Conservation (phyloP, 208 protist genomes). For the Leishmania gerbilli region DNA sequence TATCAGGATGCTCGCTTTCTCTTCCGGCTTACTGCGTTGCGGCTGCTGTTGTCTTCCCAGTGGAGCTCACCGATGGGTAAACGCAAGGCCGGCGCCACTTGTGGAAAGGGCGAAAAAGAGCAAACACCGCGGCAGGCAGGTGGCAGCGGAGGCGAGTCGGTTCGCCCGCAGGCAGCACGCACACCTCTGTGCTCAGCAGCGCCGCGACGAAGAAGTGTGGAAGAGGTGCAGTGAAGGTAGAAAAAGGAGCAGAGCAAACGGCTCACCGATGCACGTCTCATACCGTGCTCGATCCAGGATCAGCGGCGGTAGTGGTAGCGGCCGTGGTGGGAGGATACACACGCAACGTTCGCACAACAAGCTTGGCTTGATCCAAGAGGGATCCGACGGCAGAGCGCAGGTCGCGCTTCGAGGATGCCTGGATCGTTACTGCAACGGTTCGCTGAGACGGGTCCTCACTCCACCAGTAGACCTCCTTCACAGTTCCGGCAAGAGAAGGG, state of each 20-base stretch:
- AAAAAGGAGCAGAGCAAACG: neutral
- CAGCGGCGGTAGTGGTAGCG: neutral
- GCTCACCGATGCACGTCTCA: neutral
- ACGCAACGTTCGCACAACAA: slow-evolving; percentile 53
- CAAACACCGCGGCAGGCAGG: neutral
- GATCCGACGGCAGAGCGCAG: slow-evolving; percentile 48
- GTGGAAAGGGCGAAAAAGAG: neutral
- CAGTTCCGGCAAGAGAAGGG: slow-evolving; percentile 27
- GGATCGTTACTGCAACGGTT: slow-evolving; percentile 43
- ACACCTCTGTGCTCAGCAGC: neutral
- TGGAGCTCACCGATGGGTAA: neutral
- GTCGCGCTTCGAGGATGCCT: slow-evolving; percentile 28
- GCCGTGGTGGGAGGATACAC: slow-evolving; percentile 34
- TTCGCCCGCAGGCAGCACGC: neutral
- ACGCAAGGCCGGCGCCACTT: too few species aligned
- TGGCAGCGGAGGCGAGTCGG: neutral
- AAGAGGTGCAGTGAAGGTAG: neutral
- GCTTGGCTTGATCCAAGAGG: slow-evolving; percentile 52
- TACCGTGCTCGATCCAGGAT: neutral
- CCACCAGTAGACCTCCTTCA: slow-evolving; percentile 46
- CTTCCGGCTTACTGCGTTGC: neutral
- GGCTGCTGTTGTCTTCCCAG: neutral
- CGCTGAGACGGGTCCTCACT: slow-evolving; percentile 39
- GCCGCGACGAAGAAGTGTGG: neutral
- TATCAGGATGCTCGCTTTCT: neutral